These are phyloP conservation scores for Agastache rugosa DNA, from an alignment of 257 asterid species.

Conservation along the genomic window DNA sequence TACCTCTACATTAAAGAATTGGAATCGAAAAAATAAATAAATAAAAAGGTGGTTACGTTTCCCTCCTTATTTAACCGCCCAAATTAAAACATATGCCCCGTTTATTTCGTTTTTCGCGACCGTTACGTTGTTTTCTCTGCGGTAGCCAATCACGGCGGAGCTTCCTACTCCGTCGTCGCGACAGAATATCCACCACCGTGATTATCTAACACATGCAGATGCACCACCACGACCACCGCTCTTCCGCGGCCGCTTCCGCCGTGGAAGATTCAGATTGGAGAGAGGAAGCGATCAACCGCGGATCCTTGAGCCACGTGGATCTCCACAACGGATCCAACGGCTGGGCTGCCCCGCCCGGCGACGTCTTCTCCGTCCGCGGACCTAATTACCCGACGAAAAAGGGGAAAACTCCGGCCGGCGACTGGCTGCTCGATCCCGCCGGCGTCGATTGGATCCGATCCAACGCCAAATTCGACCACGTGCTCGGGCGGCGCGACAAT, in stretches of 20 bases:
- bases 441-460: conserved; percentile 96
- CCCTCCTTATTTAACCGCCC: conserved; percentile 28
- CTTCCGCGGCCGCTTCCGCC: conserved; percentile 36
- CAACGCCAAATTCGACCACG: conserved; percentile 72
- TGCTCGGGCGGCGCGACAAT: conserved; percentile 73
- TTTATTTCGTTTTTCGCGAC: not conserved
- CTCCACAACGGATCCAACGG: conserved; percentile 77
- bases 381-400: conserved; percentile 67
- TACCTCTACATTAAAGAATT: conserved; percentile 10
- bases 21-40: not conserved
- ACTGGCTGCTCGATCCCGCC: conserved; percentile 75
- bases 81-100: not conserved
- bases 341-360: conserved; percentile 96
- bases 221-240: conserved; percentile 43
- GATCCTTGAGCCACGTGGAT: conserved; percentile 78
- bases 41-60: not conserved
- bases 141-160: conserved; percentile 45
- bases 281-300: conserved; percentile 64
- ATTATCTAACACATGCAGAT: conserved; percentile 58
- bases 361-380: conserved; percentile 70
- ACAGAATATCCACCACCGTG: not conserved
- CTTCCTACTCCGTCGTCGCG: conserved; percentile 39
- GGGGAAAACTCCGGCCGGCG: conserved; percentile 64
- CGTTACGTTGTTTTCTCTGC: conserved; percentile 15
- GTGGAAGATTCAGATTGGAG: conserved; percentile 65